Evolutionary conservation across 345 rosid species (phyloP), one percentile per base, ranked within the genome.

Genomic region (Fremontodendron californicum): DNA sequence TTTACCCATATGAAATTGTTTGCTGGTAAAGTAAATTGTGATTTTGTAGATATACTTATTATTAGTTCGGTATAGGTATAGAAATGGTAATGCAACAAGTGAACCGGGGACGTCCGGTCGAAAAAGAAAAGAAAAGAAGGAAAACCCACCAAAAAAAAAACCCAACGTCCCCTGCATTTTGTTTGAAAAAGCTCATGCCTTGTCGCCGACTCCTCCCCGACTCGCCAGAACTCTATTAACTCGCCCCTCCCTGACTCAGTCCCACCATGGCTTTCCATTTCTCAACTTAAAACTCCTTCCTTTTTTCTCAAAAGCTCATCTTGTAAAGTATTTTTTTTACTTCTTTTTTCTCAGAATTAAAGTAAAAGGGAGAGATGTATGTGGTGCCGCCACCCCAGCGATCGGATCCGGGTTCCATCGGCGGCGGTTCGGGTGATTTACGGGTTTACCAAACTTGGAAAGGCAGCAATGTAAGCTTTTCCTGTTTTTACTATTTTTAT

Each of bases 361-460:
- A 21, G 23, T n/a, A 21, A 54, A 21, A 21, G 60, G 12, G 60
- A 54, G 13, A 54, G 27, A 54, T 95, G 99, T 90, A 92, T 75
- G 94, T 90, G 79, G 97, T 89, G 55, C 99, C 94, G 82, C 98
- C 95, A 62, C 93, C 97, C 77, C 90, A 91, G 86, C 78, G 89
- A 81, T 87, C 94, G 81, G 94, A 93, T 88, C 82, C 75, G 51
- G 90, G 91, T 83, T 85, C 92, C 63, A 79, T 76, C 69, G 84
- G 71, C 71, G 83, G 73, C 79, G 93, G 81, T 75, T 82, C 87
- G 80, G 83, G 79, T 54, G 89, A 88, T 87, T 88, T 81, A 71
- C 86, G 85, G 81, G 92, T 91, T 82, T 93, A 93, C 84, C 93
- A 91, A 81, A 85, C 86, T 78, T 96, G 99, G 99, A 93, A 92